Evolutionary conservation across 495 filamentous ascomycete genomes (phyloP), one percentile per base, ranked within the genome.

Genomic region (Venustampulla echinocandica): DNA sequence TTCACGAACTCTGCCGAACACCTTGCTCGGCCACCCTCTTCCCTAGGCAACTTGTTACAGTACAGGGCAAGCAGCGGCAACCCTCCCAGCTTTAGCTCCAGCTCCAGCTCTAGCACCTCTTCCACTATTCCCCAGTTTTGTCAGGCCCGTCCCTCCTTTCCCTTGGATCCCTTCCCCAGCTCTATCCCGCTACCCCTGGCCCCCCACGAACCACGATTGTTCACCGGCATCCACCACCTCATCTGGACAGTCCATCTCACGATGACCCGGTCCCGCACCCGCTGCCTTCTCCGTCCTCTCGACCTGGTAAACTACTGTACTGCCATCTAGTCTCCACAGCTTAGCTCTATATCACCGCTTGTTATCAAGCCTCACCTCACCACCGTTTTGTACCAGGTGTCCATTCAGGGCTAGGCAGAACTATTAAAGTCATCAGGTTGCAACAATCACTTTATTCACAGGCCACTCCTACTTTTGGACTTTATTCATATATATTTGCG

Each of bases 371-470:
- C n/a, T n/a, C n/a, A n/a, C 27, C 48, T 51, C 48, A 40, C 17
- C 44, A 30, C 42, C 10, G 27, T 32, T 34, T 20, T 33, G 23
- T 28, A 33, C 42, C 42, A 44, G 32, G 42, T 44, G 42, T 44
- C 24, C 20, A 17, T 44, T 40, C 9, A 40, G 20, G 10, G 20
- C 37, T 19, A 40, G 37, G 37, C 37, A 40, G 33, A 47, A 42
- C 13, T 47, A 47, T 43, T 53, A 53, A 46, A 46, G 49, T 46
- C 38, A 46, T 35, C 42, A 41, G 30, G 44, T 44, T 47, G 44
- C 47, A 38, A 9, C 30, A 21, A 20, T 28, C 42, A 30, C 7
- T 30, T 30, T 28, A 32, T 28, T 21, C 11, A 13, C 17, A 33
- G 15, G 17, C 10, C 10, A 20, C 42, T 21, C 10, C 17, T 35